Base-by-base conservation (phyloP, 2,329 filamentous ascomycete species). In the Colletotrichum sp. region DNA sequence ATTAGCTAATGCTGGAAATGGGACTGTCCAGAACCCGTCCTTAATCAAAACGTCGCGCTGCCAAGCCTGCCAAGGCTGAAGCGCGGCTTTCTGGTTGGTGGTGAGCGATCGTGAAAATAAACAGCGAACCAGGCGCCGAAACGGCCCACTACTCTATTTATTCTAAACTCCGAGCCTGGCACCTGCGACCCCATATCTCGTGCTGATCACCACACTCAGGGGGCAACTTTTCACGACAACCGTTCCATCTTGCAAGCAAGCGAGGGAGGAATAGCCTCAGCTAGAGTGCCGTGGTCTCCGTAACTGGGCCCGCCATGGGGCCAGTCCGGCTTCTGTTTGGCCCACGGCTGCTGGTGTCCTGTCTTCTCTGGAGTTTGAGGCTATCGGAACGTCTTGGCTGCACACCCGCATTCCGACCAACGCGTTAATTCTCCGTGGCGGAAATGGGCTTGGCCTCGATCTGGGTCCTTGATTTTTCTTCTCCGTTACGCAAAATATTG, bases 121-220 rank as follows among this genome's bases (percentile, higher is more conserved):
- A 71, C 69, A 58, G 48, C 69, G 38, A 71, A 71, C 60, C 61
- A 71, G 48, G 18, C 38, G 61, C 26, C 61, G 52, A 58, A 24
- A 18, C 32, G 62, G 34, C 61, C 69, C 69, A 66, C 69, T 66
- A 71, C 69, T 58, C 32, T 66, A 70, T 70, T 70, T 70, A 71
- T 66, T 43, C 32, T 30, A 71, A 71, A 71, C 70, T 67, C 70
- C 52, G 62, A 71, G 26, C 43, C 32, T 16, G 24, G 48, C 43
- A 58, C 28, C 24, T 69, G 21, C 15, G 34, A 16, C 32, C 18
- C 52, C 21, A 43, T 38, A 68, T 15, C 66, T 34, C 21, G 24
- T 30, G 21, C 30, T 68, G 34, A 69, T 60, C 32, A 34, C 21
- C 34, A 65, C 36, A 48, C 61, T 43, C 21, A 24, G 34, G 21